Evolutionary conservation across 2,329 filamentous ascomycete genomes (phyloP), one percentile per base, ranked within the genome.

Genomic region (Colletotrichum euphorbiae): DNA sequence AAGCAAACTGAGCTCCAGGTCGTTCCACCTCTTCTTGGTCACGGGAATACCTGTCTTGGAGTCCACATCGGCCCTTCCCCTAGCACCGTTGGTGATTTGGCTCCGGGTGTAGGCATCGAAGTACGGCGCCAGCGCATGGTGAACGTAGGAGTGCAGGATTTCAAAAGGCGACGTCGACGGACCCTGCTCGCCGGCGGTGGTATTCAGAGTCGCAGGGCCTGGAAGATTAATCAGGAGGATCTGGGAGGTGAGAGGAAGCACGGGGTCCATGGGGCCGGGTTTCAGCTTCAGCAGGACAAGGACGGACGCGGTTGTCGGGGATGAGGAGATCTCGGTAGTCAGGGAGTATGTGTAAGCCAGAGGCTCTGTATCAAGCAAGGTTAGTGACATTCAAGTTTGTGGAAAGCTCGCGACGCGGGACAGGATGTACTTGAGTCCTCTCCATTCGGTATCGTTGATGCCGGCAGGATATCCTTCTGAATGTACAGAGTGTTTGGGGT

Each of bases 11-110:
- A 97, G 85, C 78, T 97, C 94, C 73, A 99, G 82, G 78, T 99
- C 97, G 57, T 95, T 96, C 78, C 98, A 91, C 76, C 94, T 93
- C 87, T 97, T 97, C 85, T 97, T 97, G 19, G 96, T 95, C n/a
- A 95, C 93, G 15, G 96, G 94, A 70, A 99, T 94, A 69, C 96
- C 96, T 17, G 93, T 97, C 82, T 97, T 97, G 50, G 93, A 90
- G 76, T 98, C 96, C 57, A 93, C 90, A 75, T 98, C 94, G 19
- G 91, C 88, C 74, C 93, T 90, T 71, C 89, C 90, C 76, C 93
- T 91, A 62, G 85, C 83, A 15, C 89, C 89, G 75, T 87, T 88
- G 65, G 82, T 82, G 57, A 87, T 81, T 76, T 93, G 91, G 71
- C 86, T 91, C 81, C 94, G 95, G 67, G 94, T 97, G 78, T 94